These are phyloP conservation scores for Ilex asprella DNA, from an alignment of 257 asterid species.

Conservation along the genomic window DNA sequence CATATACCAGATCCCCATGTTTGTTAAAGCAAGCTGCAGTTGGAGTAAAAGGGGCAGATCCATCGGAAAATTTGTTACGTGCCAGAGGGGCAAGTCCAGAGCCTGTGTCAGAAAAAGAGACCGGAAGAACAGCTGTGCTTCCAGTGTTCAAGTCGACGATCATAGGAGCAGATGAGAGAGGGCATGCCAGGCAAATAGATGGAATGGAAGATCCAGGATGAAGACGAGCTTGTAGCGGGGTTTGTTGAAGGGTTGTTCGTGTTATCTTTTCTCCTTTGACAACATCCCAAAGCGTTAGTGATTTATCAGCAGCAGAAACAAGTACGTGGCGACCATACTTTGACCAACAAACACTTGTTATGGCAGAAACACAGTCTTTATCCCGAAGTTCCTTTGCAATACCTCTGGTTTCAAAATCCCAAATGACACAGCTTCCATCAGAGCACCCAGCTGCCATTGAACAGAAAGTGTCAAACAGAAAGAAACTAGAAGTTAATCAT, in stretches of 20 bases:
- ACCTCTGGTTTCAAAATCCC: conserved; percentile 95
- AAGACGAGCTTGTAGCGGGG: conserved; percentile 72
- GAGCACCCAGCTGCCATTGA: conserved; percentile 73
- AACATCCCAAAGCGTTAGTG: conserved; percentile 87
- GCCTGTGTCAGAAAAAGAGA: conserved; percentile 44
- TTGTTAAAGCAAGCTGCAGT: conserved; percentile 89
- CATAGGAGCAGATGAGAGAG: conserved; percentile 88
- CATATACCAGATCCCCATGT: conserved; percentile 73
- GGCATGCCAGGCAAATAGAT: conserved; percentile 73
- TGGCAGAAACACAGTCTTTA: conserved; percentile 60
- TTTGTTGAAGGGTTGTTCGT: conserved; percentile 54
- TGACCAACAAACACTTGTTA: conserved; percentile 90
- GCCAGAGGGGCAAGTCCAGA: conserved; percentile 42
- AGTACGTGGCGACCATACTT: conserved; percentile 75
- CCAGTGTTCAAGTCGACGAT: conserved; percentile 53
- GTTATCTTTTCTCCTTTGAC: conserved; percentile 70
- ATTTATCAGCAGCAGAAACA: conserved; percentile 80
- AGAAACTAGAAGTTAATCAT: background rate
- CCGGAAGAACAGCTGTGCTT: conserved; percentile 58
- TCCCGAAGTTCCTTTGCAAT: conserved; percentile 65
- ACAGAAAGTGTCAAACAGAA: conserved; percentile 9
- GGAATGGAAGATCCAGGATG: conserved; percentile 81
- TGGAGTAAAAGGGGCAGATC: conserved; percentile 75
- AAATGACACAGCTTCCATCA: conserved; percentile 79
- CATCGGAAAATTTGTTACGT: conserved; percentile 69